These are phyloP conservation scores for Alternaria conjuncta DNA, from an alignment of 2,329 filamentous ascomycete species.

Conservation along the genomic window DNA sequence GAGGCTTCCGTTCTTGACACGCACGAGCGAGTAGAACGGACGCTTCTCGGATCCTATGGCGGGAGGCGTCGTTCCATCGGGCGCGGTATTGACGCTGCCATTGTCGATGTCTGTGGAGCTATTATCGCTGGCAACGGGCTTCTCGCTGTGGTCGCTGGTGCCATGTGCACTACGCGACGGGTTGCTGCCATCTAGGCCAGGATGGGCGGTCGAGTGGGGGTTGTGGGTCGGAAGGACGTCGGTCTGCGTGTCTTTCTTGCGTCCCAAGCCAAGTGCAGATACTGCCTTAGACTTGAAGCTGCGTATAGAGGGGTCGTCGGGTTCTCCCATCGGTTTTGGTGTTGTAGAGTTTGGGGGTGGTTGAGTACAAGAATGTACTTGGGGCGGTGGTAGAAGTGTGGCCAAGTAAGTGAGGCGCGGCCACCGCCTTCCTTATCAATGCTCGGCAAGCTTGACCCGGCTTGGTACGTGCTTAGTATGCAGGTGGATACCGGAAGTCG, in stretches of 20 bases:
- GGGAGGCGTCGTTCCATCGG: constrained; percentile 60
- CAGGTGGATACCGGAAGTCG: background rate
- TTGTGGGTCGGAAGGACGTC: constrained; percentile 37
- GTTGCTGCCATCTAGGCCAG: constrained; percentile 19
- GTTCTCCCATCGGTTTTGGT: constrained; percentile 61
- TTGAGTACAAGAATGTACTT: constrained; percentile 20
- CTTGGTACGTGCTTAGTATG: constrained; percentile 1
- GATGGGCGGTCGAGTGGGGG: constrained; percentile 23
- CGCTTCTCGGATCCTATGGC: constrained; percentile 56
- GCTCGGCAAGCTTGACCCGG: constrained; percentile 14
- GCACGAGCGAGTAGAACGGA: constrained; percentile 51
- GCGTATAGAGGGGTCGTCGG: constrained; percentile 59
- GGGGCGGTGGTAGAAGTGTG: constrained; percentile 4
- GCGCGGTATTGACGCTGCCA: constrained; percentile 52
- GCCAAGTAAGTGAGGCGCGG: constrained; percentile 28
- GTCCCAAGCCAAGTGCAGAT: constrained; percentile 54
- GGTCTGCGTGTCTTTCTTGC: constrained; percentile 38
- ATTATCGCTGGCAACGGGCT: constrained; percentile 18
- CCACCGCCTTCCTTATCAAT: constrained; percentile 24
- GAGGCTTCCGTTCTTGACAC: constrained; percentile 58
- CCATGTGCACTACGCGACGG: background rate
- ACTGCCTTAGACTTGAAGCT: constrained; percentile 59
- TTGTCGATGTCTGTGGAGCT: constrained; percentile 26
- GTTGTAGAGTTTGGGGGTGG: constrained; percentile 13
- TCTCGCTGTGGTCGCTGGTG: constrained; percentile 28